Evolutionary conservation across 2,329 filamentous ascomycete genomes (phyloP).

Genomic region (Ophiostoma quercus): DNA sequence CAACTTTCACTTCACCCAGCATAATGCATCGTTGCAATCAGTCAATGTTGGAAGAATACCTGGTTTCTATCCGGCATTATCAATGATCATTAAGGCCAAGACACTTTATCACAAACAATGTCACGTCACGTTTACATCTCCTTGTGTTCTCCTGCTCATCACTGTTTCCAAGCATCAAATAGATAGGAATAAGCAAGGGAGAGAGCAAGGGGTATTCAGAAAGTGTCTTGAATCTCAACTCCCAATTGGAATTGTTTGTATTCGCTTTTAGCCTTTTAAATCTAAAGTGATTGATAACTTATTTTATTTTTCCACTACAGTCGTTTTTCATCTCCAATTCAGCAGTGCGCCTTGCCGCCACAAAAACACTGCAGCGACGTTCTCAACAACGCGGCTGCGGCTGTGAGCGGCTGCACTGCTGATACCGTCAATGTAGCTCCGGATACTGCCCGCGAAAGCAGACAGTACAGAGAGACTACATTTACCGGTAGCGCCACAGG

Average conservation of each 20-base stretch:
- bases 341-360: conserved; percentile 19
- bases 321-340: neutral
- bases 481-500: conserved; percentile 95
- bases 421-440: conserved; percentile 14
- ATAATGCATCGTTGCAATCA: no score
- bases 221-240: conserved; percentile 14
- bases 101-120: neutral
- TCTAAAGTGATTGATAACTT: neutral
- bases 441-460: neutral
- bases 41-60: neutral
- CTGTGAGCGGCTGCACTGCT: conserved; percentile 20
- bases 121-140: no score
- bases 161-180: neutral
- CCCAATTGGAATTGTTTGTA: conserved; percentile 5
- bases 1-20: no score
- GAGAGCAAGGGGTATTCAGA: conserved; percentile 12
- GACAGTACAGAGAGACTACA: conserved; percentile 12
- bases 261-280: conserved; percentile 12
- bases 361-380: conserved; percentile 21
- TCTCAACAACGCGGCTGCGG: conserved; percentile 24
- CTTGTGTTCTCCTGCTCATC: neutral
- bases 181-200: neutral
- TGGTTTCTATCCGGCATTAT: neutral
- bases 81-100: neutral
- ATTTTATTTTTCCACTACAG: conserved; percentile 3